Base-by-base conservation (phyloP, 805 yeast genomes). In the Saturnispora sanitii region DNA sequence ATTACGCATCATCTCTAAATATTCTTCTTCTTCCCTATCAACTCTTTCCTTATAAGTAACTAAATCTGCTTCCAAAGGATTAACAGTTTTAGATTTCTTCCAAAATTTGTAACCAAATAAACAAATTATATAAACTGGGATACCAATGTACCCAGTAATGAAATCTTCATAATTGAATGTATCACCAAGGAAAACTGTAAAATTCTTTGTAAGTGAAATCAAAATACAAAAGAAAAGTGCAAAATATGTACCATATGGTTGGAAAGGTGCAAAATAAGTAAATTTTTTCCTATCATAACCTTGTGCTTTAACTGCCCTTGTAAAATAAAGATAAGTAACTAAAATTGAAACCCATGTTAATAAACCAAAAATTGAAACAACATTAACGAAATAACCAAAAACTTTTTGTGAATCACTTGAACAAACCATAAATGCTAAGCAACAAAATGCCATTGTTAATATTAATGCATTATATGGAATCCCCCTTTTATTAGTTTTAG, bases 71-170 rank as follows among this genome's bases (percentile, higher is more conserved):
- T 79, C 83, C 34, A 60, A 62, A 6, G 83, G 70, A 31, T 53
- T 58, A 40, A 73, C 66, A 22, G 67, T 44, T 49, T 65, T 68
- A 26, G 82, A 67, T 56, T 68, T 76, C 55, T 60, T 61, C 47
- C 62, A 48, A 29, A 77, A n/a, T 62, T 80, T 80, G 66, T 75
- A 78, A 5, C 83, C 85, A 46, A 70, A 50, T 48, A 64, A 70
- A 44, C 71, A 64, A 36, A 74, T 62, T 27, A 77, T 30, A 50
- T 69, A 82, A 9, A 80, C 77, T 27, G 85, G 85, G 36, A 82
- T 69, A 23, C 83, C 82, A 52, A 82, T 78, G 61, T 82, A 82
- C 34, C 88, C 87, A 26, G 90, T 80, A 53, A 82, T 79, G 55
- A 83, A 83, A 16, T 67, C 66, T 58, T 75, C 73, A 62, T 77